phyloP scores from a whole-genome alignment of 345 rosid genomes.

The Arabidopsis thaliana region DNA sequence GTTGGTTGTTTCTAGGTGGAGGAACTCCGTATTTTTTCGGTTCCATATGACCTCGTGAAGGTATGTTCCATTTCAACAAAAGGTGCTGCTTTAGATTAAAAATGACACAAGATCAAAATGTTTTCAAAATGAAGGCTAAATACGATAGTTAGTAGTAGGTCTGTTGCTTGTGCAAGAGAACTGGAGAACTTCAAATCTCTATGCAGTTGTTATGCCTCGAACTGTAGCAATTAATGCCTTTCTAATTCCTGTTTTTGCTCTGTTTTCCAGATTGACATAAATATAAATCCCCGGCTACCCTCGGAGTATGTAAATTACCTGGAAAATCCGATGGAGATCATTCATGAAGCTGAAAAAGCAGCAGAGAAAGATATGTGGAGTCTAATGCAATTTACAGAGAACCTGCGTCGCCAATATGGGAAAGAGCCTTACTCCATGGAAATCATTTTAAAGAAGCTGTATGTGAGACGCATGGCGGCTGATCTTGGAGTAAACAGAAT shows the following conservation, averaged over 20 bases:
- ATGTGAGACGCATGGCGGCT: conserved; percentile 95
- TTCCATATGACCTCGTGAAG: conserved; percentile 82
- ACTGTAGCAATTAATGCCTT: neutral
- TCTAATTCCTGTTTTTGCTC: conserved; percentile 32
- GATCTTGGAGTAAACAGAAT: conserved; percentile 87
- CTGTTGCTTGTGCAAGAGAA: conserved; percentile 28
- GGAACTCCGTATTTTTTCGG: conserved; percentile 70
- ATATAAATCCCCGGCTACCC: conserved; percentile 76
- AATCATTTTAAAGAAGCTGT: conserved; percentile 82
- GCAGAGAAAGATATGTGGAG: conserved; percentile 82
- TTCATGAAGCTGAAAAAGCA: conserved; percentile 82
- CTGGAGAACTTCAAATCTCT: neutral
- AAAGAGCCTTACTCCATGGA: conserved; percentile 96
- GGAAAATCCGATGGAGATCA: conserved; percentile 86
- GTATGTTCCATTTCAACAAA: conserved; percentile 48
- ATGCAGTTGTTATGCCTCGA: conserved; percentile 10
- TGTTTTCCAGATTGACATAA: conserved; percentile 73
- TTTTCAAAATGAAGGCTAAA: conserved; percentile 10
- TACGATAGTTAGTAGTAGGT: conserved; percentile 23
- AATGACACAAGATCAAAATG: conserved; percentile 16
- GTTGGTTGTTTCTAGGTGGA: conserved; percentile 69
- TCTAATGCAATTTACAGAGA: conserved; percentile 88
- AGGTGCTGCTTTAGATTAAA: conserved; percentile 12
- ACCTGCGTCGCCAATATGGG: conserved; percentile 81
- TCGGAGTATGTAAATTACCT: conserved; percentile 89